Evolutionary conservation across 192 early-diverging fungal species (phyloP), one percentile per base, ranked within the genome.

Genomic region (Gryganskiella cystojenkinii): DNA sequence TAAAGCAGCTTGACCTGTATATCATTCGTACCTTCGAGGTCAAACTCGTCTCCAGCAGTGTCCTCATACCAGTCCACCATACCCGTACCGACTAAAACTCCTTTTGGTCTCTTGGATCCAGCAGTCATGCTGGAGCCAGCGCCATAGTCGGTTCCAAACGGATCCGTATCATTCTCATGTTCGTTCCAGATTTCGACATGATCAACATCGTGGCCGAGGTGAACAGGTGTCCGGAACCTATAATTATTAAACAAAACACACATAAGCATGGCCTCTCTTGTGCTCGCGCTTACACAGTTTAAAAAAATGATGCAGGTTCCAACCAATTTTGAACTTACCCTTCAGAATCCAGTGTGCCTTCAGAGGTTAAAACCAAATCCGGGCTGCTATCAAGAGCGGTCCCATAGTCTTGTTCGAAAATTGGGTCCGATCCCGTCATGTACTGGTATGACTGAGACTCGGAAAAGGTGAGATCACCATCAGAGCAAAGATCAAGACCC

Each of bases 281-380:
- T n/a, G n/a, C n/a, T n/a, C n/a, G n/a, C n/a, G n/a, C n/a, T n/a
- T n/a, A n/a, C n/a, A n/a, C n/a, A n/a, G n/a, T n/a, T n/a, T n/a
- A n/a, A 3, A 44, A 2, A 25, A 5, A 44, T 27, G 13, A 60
- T 45, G 43, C 19, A n/a, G 0, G 3, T 28, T 20, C 14, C 5
- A 15, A 37, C 0, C 10, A 37, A 22, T 15, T 20, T 0, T 7
- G 19, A 4, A 3, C 42, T 54, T 65, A 73, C 71, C 71, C 65
- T 13, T 76, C 73, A 15, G 73, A 76, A 17, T 76, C 73, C 13
- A 76, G 30, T 14, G 53, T 76, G 5, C 40, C 60, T 7, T 76
- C 73, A 4, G 73, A 76, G 14, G 35, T 40, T 46, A 76, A 40
- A 5, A 61, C 30, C 28, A 51, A 61, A 13, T 66, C 64, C 8